Evolutionary conservation across 1,284 basidiomycete species (phyloP).

Genomic region (Ustilago shanxiensis): DNA sequence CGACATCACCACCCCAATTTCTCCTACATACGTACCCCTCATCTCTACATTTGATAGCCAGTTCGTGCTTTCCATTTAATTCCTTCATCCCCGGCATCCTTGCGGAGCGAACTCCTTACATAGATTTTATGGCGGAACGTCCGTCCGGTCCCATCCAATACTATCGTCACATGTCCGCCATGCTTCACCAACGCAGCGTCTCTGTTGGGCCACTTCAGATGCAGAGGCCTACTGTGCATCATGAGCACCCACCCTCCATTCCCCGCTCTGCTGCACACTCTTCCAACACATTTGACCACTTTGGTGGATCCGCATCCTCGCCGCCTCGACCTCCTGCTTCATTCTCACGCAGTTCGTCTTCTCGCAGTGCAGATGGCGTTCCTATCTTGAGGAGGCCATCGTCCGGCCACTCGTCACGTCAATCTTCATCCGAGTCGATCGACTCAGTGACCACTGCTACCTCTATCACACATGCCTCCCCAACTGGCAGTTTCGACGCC

Average conservation of each 20-base stretch:
- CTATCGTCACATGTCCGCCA: not conserved
- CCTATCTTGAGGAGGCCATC: slow-evolving; percentile 20
- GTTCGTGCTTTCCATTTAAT: too few relatives aligned
- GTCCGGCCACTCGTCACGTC: slow-evolving; percentile 35
- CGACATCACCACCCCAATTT: not conserved
- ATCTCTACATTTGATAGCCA: not conserved
- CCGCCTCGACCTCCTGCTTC: slow-evolving; percentile 33
- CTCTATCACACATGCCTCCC: slow-evolving; percentile 16
- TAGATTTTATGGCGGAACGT: not conserved
- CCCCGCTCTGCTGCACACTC: slow-evolving; percentile 11
- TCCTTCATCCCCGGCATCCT: not conserved
- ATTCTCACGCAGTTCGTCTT: slow-evolving; percentile 28
- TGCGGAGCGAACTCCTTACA: not conserved
- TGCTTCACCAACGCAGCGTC: slow-evolving; percentile 21
- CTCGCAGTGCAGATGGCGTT: slow-evolving; percentile 11
- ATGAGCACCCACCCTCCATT: slow-evolving; percentile 32
- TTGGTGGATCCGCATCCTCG: not conserved
- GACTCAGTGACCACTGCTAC: slow-evolving; percentile 20
- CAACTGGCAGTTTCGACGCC: slow-evolving; percentile 9
- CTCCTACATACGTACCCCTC: not conserved
- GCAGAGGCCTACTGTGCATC: slow-evolving; percentile 27
- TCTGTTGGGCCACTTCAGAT: slow-evolving; percentile 5
- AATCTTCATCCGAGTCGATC: slow-evolving; percentile 45
- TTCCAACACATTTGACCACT: not conserved
- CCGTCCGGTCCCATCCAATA: not conserved